A percentile compares a stretch with the other conserved stretches of the same genome.
Conservation (phyloP, 2,329 filamentous ascomycete genomes). For the Alternaria solani region DNA sequence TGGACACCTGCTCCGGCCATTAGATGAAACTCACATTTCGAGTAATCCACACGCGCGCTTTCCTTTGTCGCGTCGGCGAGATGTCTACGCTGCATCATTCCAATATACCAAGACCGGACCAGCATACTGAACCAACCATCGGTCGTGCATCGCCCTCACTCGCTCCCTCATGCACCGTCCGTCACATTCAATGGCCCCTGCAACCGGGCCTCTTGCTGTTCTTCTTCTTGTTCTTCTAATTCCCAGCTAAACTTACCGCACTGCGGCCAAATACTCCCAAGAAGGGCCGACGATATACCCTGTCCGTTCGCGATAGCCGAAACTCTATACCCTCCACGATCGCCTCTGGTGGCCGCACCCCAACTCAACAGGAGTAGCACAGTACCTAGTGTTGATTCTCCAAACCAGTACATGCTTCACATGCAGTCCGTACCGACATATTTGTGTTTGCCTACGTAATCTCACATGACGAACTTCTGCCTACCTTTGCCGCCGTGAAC, state of each 20-base stretch:
- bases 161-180: background rate
- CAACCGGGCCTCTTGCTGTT: background rate
- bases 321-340: constrained; percentile 9
- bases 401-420: too few species aligned
- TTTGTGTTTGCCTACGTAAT: background rate
- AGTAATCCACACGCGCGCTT: background rate
- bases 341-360: background rate
- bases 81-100: background rate
- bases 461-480: background rate
- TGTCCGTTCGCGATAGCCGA: constrained; percentile 9
- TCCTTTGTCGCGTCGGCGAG: background rate
- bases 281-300: constrained; percentile 7
- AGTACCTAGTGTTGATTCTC: background rate
- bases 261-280: background rate
- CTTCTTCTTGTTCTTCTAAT: too few species aligned
- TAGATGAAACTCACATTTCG: background rate
- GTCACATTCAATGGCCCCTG: constrained; percentile 3
- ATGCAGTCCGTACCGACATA: background rate
- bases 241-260: background rate
- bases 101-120: constrained; percentile 2
- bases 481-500: background rate
- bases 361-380: background rate
- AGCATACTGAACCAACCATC: background rate
- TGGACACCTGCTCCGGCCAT: background rate
- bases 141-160: background rate